Evolutionary conservation across 1,284 basidiomycete species (phyloP), one percentile per base, ranked within the genome.

Genomic region (Cutaneotrichosporon cutaneum): DNA sequence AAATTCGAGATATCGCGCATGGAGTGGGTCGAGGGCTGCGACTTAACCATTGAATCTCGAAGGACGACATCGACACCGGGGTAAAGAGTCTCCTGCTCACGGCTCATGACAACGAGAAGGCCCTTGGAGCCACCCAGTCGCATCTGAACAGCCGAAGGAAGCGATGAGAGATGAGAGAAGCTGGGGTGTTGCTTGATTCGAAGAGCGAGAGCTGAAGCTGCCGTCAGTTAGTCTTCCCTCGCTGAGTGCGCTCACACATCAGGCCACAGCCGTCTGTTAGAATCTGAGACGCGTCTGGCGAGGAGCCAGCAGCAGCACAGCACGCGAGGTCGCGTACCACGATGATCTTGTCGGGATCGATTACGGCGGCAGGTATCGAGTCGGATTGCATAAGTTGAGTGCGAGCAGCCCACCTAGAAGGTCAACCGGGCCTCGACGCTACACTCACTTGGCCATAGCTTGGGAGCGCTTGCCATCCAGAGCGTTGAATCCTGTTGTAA

Each of bases 241-340:
- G 13, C 30, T 18, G 18, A 11, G 26, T 2, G 2, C 6, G 64
- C 71, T 54, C 58, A 72, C 74, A 73, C 75, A 77, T 77, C 14
- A 74, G 58, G 21, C 75, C 75, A 52, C 73, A 75, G 2, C 75
- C 75, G 47, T 77, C 75, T 3, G 72, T 76, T 14, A 77, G 58
- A 18, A 54, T 64, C 39, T 64, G 55, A 4, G 27, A 14, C 1
- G 59, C 42, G 3, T 27, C 39, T 3, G 62, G 59, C 13, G 33
- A 9, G 3, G 33, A 10, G 3, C 62, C 68, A 56, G 73, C 65
- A 26, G 73, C 65, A 26, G 71, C 65, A 0, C 67, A 66, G 42
- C 54, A 57, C 2, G 75, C 68, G 30, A 75, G 68, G 55, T 77
- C 75, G 0, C 55, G 56, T 21, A 67, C 61, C 26, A 68, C 60